Evolutionary conservation across 2,329 filamentous ascomycete genomes (phyloP), one percentile per base, ranked within the genome.

Genomic region (Exophiala viscosa): DNA sequence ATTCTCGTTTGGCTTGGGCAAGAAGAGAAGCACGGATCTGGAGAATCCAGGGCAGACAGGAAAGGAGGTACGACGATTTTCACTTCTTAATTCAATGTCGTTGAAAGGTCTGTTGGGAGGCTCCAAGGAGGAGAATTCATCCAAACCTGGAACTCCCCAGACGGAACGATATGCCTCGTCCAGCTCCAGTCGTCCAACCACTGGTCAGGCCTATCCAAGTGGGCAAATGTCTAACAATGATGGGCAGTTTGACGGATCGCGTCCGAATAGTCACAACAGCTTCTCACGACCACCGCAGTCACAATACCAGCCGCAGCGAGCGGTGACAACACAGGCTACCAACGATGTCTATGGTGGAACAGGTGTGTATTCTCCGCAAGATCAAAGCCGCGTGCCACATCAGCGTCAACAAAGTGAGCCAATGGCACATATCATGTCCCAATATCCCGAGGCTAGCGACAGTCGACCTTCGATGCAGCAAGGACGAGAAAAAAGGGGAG

Each of bases 11-110:
- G 83, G 82, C 1, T 76, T 87, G 14, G 82, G 81, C 36, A 87
- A 84, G 74, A 90, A 88, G 74, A 76, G 78, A 57, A 88, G 84
- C 63, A 85, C 86, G 55, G 84, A 84, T 65, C 80, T 86, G 47
- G 81, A 79, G 10, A 83, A 80, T 3, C 80, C 82, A 62, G 54
- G 41, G 71, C 66, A 40, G 76, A 83, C 62, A 66, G 75, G 52
- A 77, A 86, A 70, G 83, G 78, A 75, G 31, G 57, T 54, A 50
- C 78, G 83, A 54, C 80, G 87, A 35, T 90, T 90, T 67, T 90
- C 87, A 10, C 75, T 91, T 33, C 84, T 84, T 2, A 72, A 75
- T 2, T 80, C 79, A 1, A 83, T 87, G 62, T 85, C 83, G 3
- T 69, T 86, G 62, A 86, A 82, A 65, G 76, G 80, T 1, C 83